Evolutionary conservation across 768 basidiomycete species (phyloP).

Genomic region (Leccinum ochraceum): DNA sequence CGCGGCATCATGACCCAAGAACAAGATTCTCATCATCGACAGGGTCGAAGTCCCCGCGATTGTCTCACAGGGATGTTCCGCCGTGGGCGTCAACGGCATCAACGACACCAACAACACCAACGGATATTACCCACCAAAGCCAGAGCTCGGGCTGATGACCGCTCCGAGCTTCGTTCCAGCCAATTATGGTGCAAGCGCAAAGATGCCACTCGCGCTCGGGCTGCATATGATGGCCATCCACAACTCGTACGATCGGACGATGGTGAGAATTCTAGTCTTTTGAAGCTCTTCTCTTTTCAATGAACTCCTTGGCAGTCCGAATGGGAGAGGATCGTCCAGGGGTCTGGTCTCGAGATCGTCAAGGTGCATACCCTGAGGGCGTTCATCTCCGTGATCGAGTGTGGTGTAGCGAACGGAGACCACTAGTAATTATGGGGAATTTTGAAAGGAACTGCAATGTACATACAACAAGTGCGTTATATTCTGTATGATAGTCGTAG

Average conservation of each 20-base stretch:
- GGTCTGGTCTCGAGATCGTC: neutral
- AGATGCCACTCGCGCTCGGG: neutral
- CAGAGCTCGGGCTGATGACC: neutral
- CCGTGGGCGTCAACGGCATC: neutral
- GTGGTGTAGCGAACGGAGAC: neutral
- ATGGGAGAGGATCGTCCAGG: neutral
- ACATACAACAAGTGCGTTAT: neutral
- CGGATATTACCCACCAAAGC: neutral
- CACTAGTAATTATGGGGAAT: neutral
- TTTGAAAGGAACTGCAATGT: neutral
- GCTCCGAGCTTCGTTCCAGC: neutral
- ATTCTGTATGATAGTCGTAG: too few species aligned
- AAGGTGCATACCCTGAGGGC: conserved; percentile 1
- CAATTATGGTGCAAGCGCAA: neutral
- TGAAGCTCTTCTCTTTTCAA: neutral
- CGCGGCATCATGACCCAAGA: neutral
- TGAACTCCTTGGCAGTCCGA: neutral
- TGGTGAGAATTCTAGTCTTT: neutral
- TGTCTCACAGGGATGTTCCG: neutral
- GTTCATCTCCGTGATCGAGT: neutral
- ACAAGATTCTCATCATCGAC: neutral
- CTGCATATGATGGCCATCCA: neutral
- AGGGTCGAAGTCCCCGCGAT: too few species aligned
- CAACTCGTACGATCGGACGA: neutral
- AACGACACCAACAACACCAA: neutral